phyloP scores from a whole-genome alignment of 2,329 filamentous ascomycete species.

The Triangularia setosa region DNA sequence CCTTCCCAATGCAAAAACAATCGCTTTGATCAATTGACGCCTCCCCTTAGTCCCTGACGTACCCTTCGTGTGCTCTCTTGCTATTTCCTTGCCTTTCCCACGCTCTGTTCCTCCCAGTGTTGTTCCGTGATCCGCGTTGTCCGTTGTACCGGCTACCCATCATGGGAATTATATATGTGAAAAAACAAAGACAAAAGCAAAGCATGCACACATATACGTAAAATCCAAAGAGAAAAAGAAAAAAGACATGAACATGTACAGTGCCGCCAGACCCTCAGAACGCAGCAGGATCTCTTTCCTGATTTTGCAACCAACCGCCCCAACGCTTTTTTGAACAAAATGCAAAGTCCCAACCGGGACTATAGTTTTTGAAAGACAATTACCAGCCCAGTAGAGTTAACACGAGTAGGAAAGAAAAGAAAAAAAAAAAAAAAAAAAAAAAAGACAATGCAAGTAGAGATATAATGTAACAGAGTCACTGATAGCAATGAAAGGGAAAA shows the following conservation, averaged over 20 bases:
- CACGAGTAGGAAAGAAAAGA: slow-evolving; percentile 14
- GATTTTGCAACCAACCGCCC: neutral
- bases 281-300: neutral
- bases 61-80: neutral
- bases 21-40: neutral
- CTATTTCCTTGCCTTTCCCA: too few species aligned
- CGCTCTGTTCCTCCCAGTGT: neutral
- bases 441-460: slow-evolving; percentile 9
- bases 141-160: neutral
- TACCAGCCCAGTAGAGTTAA: neutral
- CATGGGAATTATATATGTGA: neutral
- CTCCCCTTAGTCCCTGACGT: neutral
- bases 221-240: neutral
- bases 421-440: slow-evolving; percentile 15
- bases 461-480: neutral
- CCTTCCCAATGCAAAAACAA: neutral
- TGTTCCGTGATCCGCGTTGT: neutral
- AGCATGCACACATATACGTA: neutral
- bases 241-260: neutral
- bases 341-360: neutral
- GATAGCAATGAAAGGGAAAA: neutral
- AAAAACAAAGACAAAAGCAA: neutral
- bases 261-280: neutral
- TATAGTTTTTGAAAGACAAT: neutral
- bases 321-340: neutral